Evolutionary conservation across 2,329 filamentous ascomycete species (phyloP).

Genomic region (Stylonectria norvegica): DNA sequence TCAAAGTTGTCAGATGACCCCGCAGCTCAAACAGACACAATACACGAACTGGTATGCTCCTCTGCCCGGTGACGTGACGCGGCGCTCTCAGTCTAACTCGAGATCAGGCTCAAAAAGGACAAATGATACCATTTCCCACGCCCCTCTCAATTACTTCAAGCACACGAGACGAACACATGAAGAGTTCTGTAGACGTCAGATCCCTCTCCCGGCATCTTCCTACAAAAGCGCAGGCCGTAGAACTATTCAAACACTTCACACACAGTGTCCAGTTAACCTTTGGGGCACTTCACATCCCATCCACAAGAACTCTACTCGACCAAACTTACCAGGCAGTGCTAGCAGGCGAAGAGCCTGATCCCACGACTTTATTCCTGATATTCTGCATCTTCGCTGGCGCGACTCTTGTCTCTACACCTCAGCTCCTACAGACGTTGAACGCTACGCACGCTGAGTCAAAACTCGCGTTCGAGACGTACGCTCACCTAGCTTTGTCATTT

Average conservation of each 20-base stretch:
- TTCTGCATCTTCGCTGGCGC: conserved; percentile 7
- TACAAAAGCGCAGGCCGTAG: conserved; percentile 1
- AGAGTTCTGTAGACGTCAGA: too few relatives aligned
- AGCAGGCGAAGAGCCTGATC: background rate
- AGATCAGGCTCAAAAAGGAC: too few relatives aligned
- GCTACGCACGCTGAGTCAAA: conserved; percentile 1
- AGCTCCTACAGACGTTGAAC: conserved; percentile 1
- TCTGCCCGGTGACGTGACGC: too few relatives aligned
- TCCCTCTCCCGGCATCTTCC: background rate
- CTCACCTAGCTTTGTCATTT: background rate
- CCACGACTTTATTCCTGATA: conserved; percentile 1
- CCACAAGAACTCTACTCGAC: conserved; percentile 2
- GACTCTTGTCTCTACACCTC: conserved; percentile 1
- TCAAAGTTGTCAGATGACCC: background rate
- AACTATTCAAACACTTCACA: conserved; percentile 6
- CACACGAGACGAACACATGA: too few relatives aligned
- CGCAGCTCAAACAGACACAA: too few relatives aligned
- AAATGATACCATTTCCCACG: too few relatives aligned
- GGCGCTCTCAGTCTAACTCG: too few relatives aligned
- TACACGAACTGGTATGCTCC: too few relatives aligned
- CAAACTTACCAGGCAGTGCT: conserved; percentile 2
- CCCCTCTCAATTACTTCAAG: too few relatives aligned
- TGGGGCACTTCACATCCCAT: conserved; percentile 7
- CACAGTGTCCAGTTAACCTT: conserved; percentile 2
- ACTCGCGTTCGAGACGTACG: conserved; percentile 3